Conservation (phyloP, 495 filamentous ascomycete genomes). For the Trichocladium uniseriatum region DNA sequence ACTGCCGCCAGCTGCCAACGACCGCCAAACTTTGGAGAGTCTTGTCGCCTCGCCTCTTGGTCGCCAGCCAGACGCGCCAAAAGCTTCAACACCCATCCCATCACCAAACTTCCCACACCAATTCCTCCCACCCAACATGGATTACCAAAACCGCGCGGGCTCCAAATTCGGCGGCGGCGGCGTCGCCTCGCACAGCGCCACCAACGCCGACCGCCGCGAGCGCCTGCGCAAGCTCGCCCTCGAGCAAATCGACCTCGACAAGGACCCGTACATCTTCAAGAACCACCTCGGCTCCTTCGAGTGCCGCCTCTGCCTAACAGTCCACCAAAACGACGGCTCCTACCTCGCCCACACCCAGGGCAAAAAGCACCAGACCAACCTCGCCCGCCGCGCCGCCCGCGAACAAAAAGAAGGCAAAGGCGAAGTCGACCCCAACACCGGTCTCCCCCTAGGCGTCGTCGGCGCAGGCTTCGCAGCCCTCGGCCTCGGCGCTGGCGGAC, state of each 20-base stretch:
- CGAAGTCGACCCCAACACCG: constrained; percentile 65
- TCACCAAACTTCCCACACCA: background rate
- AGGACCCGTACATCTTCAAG: constrained; percentile 99
- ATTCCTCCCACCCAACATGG: too few relatives aligned
- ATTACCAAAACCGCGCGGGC: constrained; percentile 83
- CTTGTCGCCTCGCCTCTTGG: background rate
- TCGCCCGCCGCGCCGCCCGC: constrained; percentile 87
- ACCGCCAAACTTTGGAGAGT: background rate
- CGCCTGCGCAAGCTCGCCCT: constrained; percentile 95
- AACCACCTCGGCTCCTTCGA: constrained; percentile 99
- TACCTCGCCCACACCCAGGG: constrained; percentile 99
- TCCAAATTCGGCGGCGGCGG: constrained; percentile 98
- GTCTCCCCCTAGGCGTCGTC: constrained; percentile 62
- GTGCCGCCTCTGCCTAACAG: constrained; percentile 92
- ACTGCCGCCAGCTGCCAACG: background rate
- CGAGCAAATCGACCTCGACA: constrained; percentile 97
- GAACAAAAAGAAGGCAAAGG: constrained; percentile 76
- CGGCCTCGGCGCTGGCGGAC: constrained; percentile 33
- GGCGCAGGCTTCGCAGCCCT: constrained; percentile 54
- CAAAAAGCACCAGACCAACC: constrained; percentile 97
- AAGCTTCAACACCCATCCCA: background rate
- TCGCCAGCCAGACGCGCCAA: background rate
- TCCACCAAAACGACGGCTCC: constrained; percentile 99
- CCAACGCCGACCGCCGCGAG: constrained; percentile 94
- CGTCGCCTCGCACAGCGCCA: constrained; percentile 84